A percentile compares a stretch with the other conserved stretches of the same genome.
Conservation (phyloP, 768 basidiomycete species). For the Rhodotorula sphaerocarpa region DNA sequence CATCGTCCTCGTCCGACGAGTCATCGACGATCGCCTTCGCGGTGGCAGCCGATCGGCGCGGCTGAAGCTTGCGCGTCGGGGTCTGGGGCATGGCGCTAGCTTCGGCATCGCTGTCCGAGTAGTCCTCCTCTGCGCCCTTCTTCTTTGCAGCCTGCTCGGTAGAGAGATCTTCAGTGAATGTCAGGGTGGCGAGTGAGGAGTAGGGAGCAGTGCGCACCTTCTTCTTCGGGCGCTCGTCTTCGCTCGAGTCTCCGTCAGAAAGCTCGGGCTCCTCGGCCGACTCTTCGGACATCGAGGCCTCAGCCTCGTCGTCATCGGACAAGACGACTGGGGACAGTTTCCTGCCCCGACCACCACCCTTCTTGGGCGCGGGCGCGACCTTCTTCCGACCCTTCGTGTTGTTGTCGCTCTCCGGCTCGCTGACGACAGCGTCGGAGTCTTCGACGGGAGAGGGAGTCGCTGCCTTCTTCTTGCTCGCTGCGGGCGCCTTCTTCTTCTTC, state of each 20-base stretch:
- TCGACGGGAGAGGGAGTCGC: not conserved
- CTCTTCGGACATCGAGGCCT: not conserved
- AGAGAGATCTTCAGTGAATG: too few species aligned
- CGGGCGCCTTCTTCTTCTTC: conserved; percentile 3
- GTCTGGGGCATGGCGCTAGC: not conserved
- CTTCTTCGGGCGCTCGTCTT: too few species aligned
- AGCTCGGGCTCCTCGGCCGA: not conserved
- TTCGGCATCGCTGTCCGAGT: conserved; percentile 2
- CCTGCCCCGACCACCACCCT: not conserved
- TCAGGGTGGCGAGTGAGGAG: not conserved
- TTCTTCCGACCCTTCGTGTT: not conserved
- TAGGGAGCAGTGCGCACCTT: not conserved
- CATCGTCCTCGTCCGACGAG: not conserved
- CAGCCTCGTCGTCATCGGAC: not conserved
- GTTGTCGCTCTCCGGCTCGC: not conserved
- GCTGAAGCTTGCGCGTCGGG: not conserved
- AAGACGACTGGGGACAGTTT: not conserved
- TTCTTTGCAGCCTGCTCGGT: not conserved
- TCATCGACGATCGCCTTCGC: not conserved
- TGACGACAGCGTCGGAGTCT: not conserved
- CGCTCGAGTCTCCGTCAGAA: not conserved
- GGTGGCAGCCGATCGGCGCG: not conserved
- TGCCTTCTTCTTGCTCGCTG: not conserved
- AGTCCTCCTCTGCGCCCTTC: conserved; percentile 10
- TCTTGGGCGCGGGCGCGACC: not conserved